Conservation (phyloP, 768 basidiomycete genomes). For the Termitomyces sp. region DNA sequence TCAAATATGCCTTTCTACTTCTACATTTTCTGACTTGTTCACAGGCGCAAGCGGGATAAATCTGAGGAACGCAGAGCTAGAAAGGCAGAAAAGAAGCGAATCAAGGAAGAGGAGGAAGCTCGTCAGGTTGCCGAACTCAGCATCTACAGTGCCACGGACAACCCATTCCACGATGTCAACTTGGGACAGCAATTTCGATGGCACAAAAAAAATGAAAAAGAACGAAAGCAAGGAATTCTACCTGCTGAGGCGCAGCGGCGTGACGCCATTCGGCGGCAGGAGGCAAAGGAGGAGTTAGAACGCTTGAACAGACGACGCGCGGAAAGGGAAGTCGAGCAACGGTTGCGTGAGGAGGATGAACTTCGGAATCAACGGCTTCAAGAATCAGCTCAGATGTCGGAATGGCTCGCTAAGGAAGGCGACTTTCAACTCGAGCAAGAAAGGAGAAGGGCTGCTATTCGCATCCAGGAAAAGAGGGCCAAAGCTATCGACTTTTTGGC, state of each 20-base stretch:
- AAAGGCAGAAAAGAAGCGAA: constrained; percentile 84
- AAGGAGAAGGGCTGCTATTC: constrained; percentile 83
- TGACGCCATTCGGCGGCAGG: constrained; percentile 78
- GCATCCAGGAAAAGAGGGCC: constrained; percentile 93
- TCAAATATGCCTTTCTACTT: background rate
- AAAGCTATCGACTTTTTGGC: constrained; percentile 99
- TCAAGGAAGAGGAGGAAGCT: constrained; percentile 84
- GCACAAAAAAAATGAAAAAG: constrained; percentile 98
- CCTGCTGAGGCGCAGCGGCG: constrained; percentile 73
- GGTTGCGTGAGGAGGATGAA: constrained; percentile 90
- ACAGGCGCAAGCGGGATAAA: constrained; percentile 79
- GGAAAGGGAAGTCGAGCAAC: constrained; percentile 87
- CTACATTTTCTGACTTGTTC: background rate
- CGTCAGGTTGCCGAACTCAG: constrained; percentile 92
- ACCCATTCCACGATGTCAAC: constrained; percentile 97
- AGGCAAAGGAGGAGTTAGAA: constrained; percentile 95
- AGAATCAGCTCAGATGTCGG: constrained; percentile 96
- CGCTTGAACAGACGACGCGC: constrained; percentile 86
- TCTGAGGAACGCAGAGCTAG: constrained; percentile 83
- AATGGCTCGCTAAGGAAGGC: constrained; percentile 96
- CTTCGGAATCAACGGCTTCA: constrained; percentile 82
- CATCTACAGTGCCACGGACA: constrained; percentile 94
- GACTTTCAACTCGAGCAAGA: constrained; percentile 98
- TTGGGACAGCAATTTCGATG: constrained; percentile 95
- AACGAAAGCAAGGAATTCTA: constrained; percentile 82